Evolutionary conservation across 331 rosid genomes (phyloP).

Genomic region (Spiraea crenata): DNA sequence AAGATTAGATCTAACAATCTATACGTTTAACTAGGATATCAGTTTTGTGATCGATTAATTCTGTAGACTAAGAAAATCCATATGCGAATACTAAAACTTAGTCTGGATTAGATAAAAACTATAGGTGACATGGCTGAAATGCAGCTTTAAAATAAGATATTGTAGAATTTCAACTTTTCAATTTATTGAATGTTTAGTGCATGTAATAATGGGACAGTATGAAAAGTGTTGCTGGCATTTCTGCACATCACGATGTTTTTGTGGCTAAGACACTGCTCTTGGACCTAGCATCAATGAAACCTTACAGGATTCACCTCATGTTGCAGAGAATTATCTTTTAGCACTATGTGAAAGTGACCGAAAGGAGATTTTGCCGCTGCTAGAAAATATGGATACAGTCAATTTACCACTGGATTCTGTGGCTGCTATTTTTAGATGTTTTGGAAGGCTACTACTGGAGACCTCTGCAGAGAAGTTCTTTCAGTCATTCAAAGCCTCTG

Average conservation of each 20-base stretch:
- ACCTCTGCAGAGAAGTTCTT: conserved; percentile 65
- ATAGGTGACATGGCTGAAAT: conserved; percentile 18
- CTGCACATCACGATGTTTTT: neutral
- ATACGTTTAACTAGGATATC: neutral
- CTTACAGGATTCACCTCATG: conserved; percentile 27
- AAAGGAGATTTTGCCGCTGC: conserved; percentile 59
- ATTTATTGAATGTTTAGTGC: neutral
- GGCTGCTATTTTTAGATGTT: conserved; percentile 51
- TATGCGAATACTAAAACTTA: neutral
- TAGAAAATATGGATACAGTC: conserved; percentile 58
- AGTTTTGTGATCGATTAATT: neutral
- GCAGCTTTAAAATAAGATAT: neutral
- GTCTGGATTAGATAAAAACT: conserved; percentile 11
- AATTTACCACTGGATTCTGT: conserved; percentile 39
- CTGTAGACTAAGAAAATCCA: neutral
- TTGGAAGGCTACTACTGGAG: conserved; percentile 66
- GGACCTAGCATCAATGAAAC: conserved; percentile 19
- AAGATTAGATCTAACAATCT: neutral
- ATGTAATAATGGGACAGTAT: neutral
- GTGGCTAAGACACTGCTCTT: conserved; percentile 12
- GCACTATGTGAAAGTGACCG: conserved; percentile 79
- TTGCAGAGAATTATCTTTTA: conserved; percentile 72
- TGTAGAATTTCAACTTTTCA: too few species aligned
- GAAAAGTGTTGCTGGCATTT: conserved; percentile 4
- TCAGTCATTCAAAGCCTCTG: conserved; percentile 44